Evolutionary conservation across 2,329 filamentous ascomycete genomes (phyloP), one percentile per base, ranked within the genome.

Genomic region (Drechslerella stenobrocha): DNA sequence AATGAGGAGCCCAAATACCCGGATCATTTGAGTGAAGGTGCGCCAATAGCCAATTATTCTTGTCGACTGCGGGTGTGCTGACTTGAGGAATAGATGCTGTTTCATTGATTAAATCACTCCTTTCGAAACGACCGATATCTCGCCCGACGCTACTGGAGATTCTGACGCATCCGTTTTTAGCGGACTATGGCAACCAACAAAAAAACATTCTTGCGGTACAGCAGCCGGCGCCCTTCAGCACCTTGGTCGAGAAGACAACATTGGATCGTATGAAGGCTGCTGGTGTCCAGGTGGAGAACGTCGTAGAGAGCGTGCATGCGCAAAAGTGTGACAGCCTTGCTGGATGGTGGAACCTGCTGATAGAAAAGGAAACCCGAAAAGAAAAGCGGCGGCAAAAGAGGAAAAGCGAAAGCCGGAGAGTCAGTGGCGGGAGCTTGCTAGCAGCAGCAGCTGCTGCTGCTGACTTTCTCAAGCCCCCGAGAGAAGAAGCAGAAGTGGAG

Each of bases 331-430:
- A 98, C 77, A 83, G 87, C 3, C 79, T 98, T 48, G 89, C 90
- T 51, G 93, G 93, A 3, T 98, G 93, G 93, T 98, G 93, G 93
- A 88, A 89, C 2, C 77, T 98, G 24, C 78, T 98, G 35, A 84
- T 97, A 7, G 93, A 97, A 74, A 98, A 97, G 76, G 93, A 98
- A 75, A 84, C 90, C 75, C 84, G 90, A 6, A 98, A 98, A 76
- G 86, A 91, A 70, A 82, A 79, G 69, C 82, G 90, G 67, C 81
- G 87, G 73, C 83, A 85, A 53, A 96, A 92, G 75, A 84, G 92
- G 6, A 90, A 74, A 91, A 97, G 75, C 86, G 84, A 72, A 91
- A 98, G 73, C 81, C 83, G 1, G 90, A 97, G 73, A 85, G 84
- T 97, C 45, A 97, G 93, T 70, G 89, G 89, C 59, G 90, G 92